Conservation (phyloP, 208 protist genomes). For the Phytomonas sp. region DNA sequence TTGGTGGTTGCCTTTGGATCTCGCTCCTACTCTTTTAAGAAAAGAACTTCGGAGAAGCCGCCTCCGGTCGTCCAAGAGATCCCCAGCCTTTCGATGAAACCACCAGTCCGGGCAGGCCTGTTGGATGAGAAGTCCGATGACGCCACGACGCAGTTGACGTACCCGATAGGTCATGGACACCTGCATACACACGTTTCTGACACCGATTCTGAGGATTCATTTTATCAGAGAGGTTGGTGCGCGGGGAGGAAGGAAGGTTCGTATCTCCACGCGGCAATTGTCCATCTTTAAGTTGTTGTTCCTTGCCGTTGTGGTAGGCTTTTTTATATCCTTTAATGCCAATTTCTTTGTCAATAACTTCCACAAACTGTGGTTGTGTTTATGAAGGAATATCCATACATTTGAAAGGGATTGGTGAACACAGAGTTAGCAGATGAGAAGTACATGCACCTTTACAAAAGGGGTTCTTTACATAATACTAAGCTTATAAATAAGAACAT, state of each 20-base stretch:
- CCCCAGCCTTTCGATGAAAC: not conserved
- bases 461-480: not conserved
- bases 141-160: not conserved
- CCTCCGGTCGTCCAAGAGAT: not conserved
- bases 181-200: not conserved
- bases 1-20: not conserved
- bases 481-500: not conserved
- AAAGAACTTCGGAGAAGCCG: not conserved
- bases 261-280: not conserved
- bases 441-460: not conserved
- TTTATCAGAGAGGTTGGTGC: not conserved
- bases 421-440: not conserved
- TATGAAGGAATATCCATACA: not conserved
- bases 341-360: not conserved
- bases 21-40: not conserved
- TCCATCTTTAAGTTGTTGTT: not conserved
- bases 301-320: not conserved
- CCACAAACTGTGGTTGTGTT: not conserved
- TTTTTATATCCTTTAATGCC: not conserved
- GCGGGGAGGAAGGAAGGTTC: not conserved
- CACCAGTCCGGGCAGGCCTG: not conserved
- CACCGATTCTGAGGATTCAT: not conserved
- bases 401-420: not conserved
- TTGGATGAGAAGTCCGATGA: not conserved
- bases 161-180: not conserved